Base-by-base conservation (phyloP, 345 rosid genomes). In the Aegle marmelos region DNA sequence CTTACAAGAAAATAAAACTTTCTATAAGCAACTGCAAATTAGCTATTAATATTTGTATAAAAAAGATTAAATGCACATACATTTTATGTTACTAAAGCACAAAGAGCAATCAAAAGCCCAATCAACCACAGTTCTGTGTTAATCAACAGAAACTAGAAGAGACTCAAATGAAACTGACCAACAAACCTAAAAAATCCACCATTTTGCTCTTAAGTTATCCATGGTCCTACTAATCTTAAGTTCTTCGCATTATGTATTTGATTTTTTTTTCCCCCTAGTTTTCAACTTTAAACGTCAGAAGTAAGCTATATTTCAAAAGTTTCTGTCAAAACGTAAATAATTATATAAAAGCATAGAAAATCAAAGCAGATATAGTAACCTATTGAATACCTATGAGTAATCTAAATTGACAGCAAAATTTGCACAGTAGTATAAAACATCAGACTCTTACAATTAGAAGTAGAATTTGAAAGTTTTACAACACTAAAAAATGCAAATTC, bases 1-100 rank as follows among this genome's bases (percentile, higher is more conserved):
- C 99, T 97, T 80, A 74, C 72, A 66, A 62, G 19, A 37, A 79
- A 56, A 57, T 58, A 45, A 73, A 34, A 31, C 71, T 57, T 79
- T 68, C 16, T 25, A 30, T 71, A 11, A 81, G 60, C 59, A 72
- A 45, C 24, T 21, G n/a, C 41, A 56, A 74, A 62, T 57, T 22
- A 30, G 57, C 39, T n/a, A 54, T 79, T 41, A 58, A 13, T 64
- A 57, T n/a, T 30, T 73, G 53, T 22, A 59, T 7, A 75, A 9
- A 48, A 67, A 57, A 34, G n/a, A 53, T 17, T 53, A 64, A 7
- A 8, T 59, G 19, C 14, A 9, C 22, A 56, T 16, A 54, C 34
- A 1, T 21, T 34, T 50, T 37, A 25, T 59, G 16, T 28, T 73
- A 36, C 76, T 45, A 17, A 25, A 31, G 8, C 34, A 56, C 37